These are phyloP conservation scores for Cystobasidium ongulense DNA, from an alignment of 768 basidiomycete genomes.

Conservation along the genomic window DNA sequence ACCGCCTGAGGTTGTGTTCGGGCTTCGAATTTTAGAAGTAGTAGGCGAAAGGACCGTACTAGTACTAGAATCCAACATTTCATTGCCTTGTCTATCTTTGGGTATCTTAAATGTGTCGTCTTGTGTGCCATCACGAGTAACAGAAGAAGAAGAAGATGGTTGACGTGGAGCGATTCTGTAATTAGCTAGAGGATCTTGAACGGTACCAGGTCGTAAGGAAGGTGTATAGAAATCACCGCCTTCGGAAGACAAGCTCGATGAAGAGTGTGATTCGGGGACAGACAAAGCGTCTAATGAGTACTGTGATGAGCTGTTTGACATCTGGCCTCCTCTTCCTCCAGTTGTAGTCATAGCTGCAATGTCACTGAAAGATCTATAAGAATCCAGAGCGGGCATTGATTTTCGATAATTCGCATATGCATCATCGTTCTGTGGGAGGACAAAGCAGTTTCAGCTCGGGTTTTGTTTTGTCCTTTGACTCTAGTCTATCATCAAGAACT, in stretches of 20 bases:
- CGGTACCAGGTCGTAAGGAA: neutral
- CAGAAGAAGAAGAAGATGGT: too few relatives aligned
- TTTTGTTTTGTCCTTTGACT: too few relatives aligned
- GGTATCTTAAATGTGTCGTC: neutral
- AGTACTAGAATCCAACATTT: neutral
- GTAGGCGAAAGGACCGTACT: neutral
- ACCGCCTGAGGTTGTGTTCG: neutral
- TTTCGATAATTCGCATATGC: conserved; percentile 8
- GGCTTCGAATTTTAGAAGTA: neutral
- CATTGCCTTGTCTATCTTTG: neutral
- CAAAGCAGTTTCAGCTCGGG: too few relatives aligned
- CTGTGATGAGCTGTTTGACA: conserved; percentile 3
- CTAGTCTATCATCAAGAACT: too few relatives aligned
- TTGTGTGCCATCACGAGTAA: neutral
- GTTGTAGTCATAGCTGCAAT: neutral
- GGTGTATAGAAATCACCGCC: conserved; percentile 18
- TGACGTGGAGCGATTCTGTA: neutral
- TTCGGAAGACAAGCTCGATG: neutral
- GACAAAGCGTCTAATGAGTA: conserved; percentile 28
- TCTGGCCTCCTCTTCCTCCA: neutral
- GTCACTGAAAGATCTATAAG: conserved; percentile 24
- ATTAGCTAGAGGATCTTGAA: neutral
- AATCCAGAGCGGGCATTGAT: conserved; percentile 25
- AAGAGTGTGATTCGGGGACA: conserved; percentile 10
- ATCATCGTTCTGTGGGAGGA: conserved; percentile 8